Conservation (phyloP, 805 yeast species). For the Starmerella scarabaei region DNA sequence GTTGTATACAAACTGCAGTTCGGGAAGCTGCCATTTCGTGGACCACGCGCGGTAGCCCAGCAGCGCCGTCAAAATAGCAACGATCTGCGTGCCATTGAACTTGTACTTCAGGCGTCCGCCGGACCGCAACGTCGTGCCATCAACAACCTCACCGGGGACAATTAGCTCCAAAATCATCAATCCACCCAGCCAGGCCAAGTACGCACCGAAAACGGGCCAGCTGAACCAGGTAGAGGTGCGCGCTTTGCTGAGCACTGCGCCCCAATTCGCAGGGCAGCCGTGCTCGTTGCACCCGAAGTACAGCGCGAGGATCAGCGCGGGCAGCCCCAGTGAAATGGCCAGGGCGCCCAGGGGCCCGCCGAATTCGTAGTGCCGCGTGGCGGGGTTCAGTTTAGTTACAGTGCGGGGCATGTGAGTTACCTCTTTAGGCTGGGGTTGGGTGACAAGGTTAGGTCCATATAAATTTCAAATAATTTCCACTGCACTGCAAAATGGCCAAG, state of each 20-base stretch:
- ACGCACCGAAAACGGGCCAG: conserved; percentile 44
- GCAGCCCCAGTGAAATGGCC: conserved; percentile 52
- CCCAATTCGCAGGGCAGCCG: conserved; percentile 25
- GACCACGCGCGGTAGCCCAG: conserved; percentile 41
- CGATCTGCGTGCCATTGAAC: conserved; percentile 63
- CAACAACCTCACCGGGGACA: conserved; percentile 48
- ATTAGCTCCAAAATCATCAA: conserved; percentile 51
- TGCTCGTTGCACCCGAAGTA: conserved; percentile 48
- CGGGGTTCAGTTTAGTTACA: conserved; percentile 40
- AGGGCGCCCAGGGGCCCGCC: conserved; percentile 66
- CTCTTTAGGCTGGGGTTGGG: background rate
- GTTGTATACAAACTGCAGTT: conserved; percentile 59
- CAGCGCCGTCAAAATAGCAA: conserved; percentile 29
- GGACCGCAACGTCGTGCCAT: conserved; percentile 66
- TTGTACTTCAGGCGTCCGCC: conserved; percentile 58
- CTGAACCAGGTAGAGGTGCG: conserved; percentile 18
- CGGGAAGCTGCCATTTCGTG: conserved; percentile 53
- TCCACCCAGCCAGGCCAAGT: conserved; percentile 57
- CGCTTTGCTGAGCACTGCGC: conserved; percentile 12
- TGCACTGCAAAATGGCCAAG: background rate
- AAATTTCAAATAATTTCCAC: background rate
- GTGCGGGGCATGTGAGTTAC: background rate
- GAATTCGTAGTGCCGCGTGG: conserved; percentile 60
- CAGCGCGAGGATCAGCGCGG: conserved; percentile 46
- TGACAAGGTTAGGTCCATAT: background rate